A percentile compares a stretch with the other conserved stretches of the same genome.
Evolutionary conservation across 352 stramenopile genomes (phyloP).

Genomic region (Phytophthora ramorum): DNA sequence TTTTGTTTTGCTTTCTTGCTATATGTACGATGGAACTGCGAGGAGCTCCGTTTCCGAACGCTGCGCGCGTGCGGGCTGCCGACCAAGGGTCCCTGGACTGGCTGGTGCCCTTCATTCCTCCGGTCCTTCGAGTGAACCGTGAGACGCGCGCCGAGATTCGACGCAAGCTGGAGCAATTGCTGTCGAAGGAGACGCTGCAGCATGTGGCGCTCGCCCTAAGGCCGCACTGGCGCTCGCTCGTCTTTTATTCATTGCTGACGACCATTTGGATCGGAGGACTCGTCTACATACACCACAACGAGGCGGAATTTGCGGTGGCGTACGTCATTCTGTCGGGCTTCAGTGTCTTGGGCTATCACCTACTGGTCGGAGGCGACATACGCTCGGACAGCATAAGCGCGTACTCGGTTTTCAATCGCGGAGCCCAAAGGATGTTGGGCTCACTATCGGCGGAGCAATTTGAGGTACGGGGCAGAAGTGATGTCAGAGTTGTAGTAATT

Average conservation of each 20-base stretch:
- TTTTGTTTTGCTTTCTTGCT: slow-evolving; percentile 3
- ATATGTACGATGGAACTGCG: slow-evolving; percentile 10
- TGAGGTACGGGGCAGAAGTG: slow-evolving; percentile 49
- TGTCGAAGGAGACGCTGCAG: slow-evolving; percentile 44
- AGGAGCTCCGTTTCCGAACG: slow-evolving; percentile 16
- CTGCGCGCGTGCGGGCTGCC: slow-evolving; percentile 15
- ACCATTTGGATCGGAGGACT: slow-evolving; percentile 56
- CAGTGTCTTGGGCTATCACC: slow-evolving; percentile 41
- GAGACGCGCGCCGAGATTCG: slow-evolving; percentile 65
- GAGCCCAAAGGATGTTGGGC: slow-evolving; percentile 72
- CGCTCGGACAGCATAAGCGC: slow-evolving; percentile 56
- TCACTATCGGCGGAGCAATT: slow-evolving; percentile 87
- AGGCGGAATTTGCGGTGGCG: slow-evolving; percentile 60
- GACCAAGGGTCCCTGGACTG: slow-evolving; percentile 64
- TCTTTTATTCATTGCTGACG: slow-evolving; percentile 20
- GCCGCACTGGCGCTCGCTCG: slow-evolving; percentile 33
- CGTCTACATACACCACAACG: slow-evolving; percentile 52
- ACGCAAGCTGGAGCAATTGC: slow-evolving; percentile 36
- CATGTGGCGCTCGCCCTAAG: slow-evolving; percentile 22
- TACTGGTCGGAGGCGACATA: slow-evolving; percentile 36
- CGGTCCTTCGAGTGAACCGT: slow-evolving; percentile 79
- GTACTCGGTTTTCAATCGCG: slow-evolving; percentile 87
- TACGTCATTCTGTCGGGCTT: slow-evolving; percentile 76
- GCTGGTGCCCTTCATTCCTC: slow-evolving; percentile 85
- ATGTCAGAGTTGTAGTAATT: not conserved